phyloP scores from a whole-genome alignment of 2,329 filamentous ascomycete genomes.

The Fulvia fulva region DNA sequence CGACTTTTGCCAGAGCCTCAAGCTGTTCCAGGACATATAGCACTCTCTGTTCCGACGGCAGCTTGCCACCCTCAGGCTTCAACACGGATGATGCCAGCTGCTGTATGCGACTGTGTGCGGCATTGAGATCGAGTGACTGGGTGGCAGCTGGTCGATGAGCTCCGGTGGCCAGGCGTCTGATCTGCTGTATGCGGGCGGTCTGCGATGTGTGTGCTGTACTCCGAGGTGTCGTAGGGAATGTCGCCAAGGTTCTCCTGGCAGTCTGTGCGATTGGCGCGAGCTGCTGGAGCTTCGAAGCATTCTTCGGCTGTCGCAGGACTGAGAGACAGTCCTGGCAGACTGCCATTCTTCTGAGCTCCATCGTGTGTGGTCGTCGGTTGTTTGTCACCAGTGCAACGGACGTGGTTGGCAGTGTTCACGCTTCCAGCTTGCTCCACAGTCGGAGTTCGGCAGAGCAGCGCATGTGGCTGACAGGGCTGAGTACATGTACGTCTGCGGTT shows the following conservation, averaged over 20 bases:
- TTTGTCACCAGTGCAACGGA: not conserved
- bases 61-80: slow-evolving; percentile 19
- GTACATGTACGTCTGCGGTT: not conserved
- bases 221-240: not conserved
- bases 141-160: slow-evolving; percentile 1
- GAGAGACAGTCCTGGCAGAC: slow-evolving; percentile 19
- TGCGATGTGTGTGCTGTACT: not conserved
- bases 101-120: slow-evolving; percentile 26
- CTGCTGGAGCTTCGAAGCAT: not conserved
- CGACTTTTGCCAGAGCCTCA: slow-evolving; percentile 24
- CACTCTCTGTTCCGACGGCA: slow-evolving; percentile 30
- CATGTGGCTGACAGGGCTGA: not conserved
- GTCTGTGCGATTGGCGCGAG: not conserved
- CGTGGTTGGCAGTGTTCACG: not conserved
- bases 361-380: slow-evolving; percentile 4
- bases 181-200: slow-evolving; percentile 5
- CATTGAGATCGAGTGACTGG: slow-evolving; percentile 12
- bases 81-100: slow-evolving; percentile 27
- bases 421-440: not conserved
- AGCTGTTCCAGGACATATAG: slow-evolving; percentile 34
- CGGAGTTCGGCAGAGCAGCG: not conserved
- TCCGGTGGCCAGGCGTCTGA: slow-evolving; percentile 4
- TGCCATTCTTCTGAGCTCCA: slow-evolving; percentile 17
- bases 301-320: slow-evolving; percentile 8
- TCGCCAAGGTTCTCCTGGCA: not conserved